Evolutionary conservation across 306 rosid species (phyloP).

Genomic region (Castanea crenata): DNA sequence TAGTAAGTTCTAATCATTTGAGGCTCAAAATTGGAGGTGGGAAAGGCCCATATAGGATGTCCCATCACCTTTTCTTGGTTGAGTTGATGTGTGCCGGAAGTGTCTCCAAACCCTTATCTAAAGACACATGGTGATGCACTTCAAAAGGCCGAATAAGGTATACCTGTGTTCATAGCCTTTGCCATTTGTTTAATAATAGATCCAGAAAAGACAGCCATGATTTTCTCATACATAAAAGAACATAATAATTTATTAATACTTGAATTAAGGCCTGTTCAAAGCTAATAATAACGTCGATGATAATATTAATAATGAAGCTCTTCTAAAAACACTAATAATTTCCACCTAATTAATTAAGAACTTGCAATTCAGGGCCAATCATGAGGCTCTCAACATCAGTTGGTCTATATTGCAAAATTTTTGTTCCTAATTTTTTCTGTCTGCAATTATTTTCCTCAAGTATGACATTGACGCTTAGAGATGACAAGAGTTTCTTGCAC

Average conservation of each 20-base stretch:
- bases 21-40: constrained; percentile 10
- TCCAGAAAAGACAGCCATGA: constrained; percentile 48
- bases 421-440: constrained; percentile 2
- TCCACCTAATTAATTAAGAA: constrained; percentile 10
- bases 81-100: constrained; percentile 13
- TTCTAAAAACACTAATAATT: constrained; percentile 28
- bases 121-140: constrained; percentile 43
- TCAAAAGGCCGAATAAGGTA: constrained; percentile 41
- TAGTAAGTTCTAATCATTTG: constrained; percentile 23
- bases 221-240: constrained; percentile 38
- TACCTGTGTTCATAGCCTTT: constrained; percentile 31
- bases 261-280: constrained; percentile 31
- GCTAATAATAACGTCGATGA: constrained; percentile 40
- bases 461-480: constrained; percentile 23
- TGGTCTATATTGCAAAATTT: constrained; percentile 14
- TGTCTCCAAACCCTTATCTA: constrained; percentile 57
- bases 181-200: constrained; percentile 40
- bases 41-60: not conserved
- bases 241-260: not conserved
- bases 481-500: constrained; percentile 19
- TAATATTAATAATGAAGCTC: constrained; percentile 43
- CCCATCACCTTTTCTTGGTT: not conserved
- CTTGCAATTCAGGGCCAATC: constrained; percentile 7
- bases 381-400: constrained; percentile 27
- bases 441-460: not conserved